These are phyloP conservation scores for Pythium phragmitis DNA, from an alignment of 352 stramenopile species.

Conservation along the genomic window DNA sequence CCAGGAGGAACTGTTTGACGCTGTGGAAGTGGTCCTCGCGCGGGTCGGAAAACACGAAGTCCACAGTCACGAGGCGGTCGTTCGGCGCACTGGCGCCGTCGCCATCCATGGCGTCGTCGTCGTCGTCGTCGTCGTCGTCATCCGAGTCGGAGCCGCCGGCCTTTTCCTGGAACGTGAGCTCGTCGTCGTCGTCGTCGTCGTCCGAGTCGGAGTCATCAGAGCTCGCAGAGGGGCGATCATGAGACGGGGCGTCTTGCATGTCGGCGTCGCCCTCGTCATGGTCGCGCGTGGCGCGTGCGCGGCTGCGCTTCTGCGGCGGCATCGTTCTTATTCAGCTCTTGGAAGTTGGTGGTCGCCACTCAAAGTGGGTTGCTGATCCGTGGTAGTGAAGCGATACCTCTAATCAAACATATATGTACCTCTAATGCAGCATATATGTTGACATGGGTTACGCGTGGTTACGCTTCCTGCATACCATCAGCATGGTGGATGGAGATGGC, in stretches of 20 bases:
- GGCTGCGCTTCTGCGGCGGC: conserved; percentile 39
- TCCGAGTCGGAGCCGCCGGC: conserved; percentile 28
- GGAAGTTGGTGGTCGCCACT: neutral
- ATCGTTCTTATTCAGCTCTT: conserved; percentile 15
- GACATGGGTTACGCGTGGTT: neutral
- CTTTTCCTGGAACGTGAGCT: conserved; percentile 56
- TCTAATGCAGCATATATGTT: conserved; percentile 4
- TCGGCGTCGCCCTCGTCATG: conserved; percentile 38
- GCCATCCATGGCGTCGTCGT: conserved; percentile 54
- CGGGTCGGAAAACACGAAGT: conserved; percentile 85
- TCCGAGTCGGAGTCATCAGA: conserved; percentile 48
- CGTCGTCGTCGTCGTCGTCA: conserved; percentile 52
- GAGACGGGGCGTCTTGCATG: conserved; percentile 14
- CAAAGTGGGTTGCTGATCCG: neutral
- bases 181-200: conserved; percentile 48
- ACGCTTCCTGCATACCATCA: neutral
- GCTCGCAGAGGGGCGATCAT: neutral
- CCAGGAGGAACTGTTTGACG: conserved; percentile 81
- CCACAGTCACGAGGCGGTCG: conserved; percentile 58
- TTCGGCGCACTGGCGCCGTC: neutral
- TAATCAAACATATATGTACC: neutral
- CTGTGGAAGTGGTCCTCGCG: conserved; percentile 83
- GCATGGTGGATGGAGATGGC: neutral
- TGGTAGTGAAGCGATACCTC: neutral
- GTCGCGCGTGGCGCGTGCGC: conserved; percentile 25